Evolutionary conservation across 306 rosid genomes (phyloP).

Genomic region (Astragalus membranaceus): DNA sequence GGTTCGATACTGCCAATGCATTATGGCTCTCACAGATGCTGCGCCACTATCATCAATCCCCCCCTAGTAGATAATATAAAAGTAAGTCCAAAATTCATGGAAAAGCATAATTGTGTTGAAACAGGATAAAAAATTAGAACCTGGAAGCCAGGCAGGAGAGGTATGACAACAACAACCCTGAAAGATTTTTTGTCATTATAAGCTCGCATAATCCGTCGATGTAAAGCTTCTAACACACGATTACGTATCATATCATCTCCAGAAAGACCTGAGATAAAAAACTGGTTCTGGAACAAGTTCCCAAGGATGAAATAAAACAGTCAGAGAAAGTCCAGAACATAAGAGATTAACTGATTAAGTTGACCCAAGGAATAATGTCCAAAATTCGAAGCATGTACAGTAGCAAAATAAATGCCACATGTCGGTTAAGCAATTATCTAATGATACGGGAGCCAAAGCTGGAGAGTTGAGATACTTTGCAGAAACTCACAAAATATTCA

Average conservation of each 20-base stretch:
- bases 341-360: background rate
- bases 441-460: background rate
- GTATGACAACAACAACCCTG: conserved; percentile 88
- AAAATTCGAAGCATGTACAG: background rate
- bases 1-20: conserved; percentile 99
- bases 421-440: background rate
- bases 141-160: conserved; percentile 98
- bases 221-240: conserved; percentile 86
- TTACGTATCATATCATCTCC: conserved; percentile 80
- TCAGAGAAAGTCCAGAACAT: conserved; percentile 20
- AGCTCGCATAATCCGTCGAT: conserved; percentile 73
- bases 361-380: background rate
- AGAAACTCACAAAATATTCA: conserved; percentile 4
- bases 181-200: conserved; percentile 71
- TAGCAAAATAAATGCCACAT: background rate
- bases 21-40: conserved; percentile 97
- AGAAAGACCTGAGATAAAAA: conserved; percentile 94
- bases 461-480: background rate
- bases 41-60: conserved; percentile 98
- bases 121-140: conserved; percentile 28
- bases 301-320: conserved; percentile 23
- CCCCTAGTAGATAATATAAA: conserved; percentile 60
- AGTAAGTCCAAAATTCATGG: conserved; percentile 21
- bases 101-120: conserved; percentile 16
- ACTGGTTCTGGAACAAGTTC: conserved; percentile 77